Conservation (phyloP, 2,329 filamentous ascomycete genomes). For the Ceratocystis diversiconidia region DNA sequence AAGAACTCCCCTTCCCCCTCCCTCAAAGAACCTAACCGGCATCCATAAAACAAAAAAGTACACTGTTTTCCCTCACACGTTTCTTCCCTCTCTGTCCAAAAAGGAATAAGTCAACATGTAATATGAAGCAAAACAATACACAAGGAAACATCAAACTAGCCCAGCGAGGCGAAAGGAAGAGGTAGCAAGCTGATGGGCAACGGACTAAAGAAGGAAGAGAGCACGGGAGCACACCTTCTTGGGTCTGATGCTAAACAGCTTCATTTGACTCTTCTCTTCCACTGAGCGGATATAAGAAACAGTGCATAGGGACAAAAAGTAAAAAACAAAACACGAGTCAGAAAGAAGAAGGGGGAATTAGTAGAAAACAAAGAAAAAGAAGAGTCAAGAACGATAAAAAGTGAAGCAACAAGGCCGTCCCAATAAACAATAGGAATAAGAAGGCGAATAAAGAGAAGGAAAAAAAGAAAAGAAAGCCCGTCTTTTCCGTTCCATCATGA, state of each 20-base stretch:
- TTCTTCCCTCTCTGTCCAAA: neutral
- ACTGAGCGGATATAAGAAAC: neutral
- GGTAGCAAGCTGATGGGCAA: neutral
- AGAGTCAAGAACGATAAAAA: neutral
- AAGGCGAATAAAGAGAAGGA: neutral
- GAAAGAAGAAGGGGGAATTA: neutral
- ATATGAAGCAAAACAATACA: neutral
- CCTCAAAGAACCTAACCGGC: neutral
- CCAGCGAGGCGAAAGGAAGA: neutral
- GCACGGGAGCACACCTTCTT: neutral
- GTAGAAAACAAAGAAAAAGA: neutral
- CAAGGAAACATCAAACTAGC: neutral
- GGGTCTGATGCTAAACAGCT: neutral
- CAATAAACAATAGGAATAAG: neutral
- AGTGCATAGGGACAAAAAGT: neutral
- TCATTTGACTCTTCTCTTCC: neutral
- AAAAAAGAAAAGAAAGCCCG: neutral
- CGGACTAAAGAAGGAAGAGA: neutral
- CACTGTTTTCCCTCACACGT: neutral
- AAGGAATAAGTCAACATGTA: neutral
- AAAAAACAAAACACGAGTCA: neutral
- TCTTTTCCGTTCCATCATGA: neutral
- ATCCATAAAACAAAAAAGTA: neutral
- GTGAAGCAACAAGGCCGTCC: neutral
- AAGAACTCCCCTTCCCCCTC: neutral